A percentile compares a stretch with the other conserved stretches of the same genome.
phyloP scores from a whole-genome alignment of 2,329 filamentous ascomycete species.

The Cordyceps fumosorosea region DNA sequence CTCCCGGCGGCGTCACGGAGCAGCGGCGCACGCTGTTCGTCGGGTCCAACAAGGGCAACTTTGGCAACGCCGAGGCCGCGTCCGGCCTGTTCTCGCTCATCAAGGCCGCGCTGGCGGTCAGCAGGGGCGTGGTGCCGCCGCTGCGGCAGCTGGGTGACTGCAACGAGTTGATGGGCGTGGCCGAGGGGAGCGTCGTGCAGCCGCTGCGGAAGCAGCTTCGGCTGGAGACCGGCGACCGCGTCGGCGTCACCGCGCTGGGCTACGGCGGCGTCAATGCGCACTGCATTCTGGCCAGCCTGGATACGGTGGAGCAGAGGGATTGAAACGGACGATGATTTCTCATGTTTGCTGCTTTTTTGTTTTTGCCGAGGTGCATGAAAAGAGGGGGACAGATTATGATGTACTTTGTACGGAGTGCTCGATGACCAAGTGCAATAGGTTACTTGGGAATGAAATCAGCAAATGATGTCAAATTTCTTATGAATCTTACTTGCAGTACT shows the following conservation, averaged over 20 bases:
- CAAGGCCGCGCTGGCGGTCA: background rate
- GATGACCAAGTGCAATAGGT: too few relatives aligned
- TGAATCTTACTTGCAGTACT: too few relatives aligned
- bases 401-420: too few relatives aligned
- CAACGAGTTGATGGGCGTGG: background rate
- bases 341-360: too few relatives aligned
- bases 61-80: slow-evolving; percentile 15
- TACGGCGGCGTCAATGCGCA: slow-evolving; percentile 5
- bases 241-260: slow-evolving; percentile 1
- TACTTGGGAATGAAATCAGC: too few relatives aligned
- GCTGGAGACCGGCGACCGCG: background rate
- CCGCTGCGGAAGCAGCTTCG: background rate
- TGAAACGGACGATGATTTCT: background rate
- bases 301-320: background rate
- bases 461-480: too few relatives aligned
- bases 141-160: background rate
- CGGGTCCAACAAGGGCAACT: slow-evolving; percentile 14
- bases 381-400: too few relatives aligned
- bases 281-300: background rate
- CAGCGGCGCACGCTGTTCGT: slow-evolving; percentile 1
- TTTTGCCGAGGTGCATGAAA: too few relatives aligned
- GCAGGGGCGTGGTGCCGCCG: background rate
- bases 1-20: background rate
- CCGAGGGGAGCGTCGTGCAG: background rate
- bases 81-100: slow-evolving; percentile 14